Percentiles rank a stretch among this genome's conserved stretches.
These are phyloP conservation scores for Diaporthe vexans DNA, from an alignment of 2,329 filamentous ascomycete genomes.

Conservation along the genomic window DNA sequence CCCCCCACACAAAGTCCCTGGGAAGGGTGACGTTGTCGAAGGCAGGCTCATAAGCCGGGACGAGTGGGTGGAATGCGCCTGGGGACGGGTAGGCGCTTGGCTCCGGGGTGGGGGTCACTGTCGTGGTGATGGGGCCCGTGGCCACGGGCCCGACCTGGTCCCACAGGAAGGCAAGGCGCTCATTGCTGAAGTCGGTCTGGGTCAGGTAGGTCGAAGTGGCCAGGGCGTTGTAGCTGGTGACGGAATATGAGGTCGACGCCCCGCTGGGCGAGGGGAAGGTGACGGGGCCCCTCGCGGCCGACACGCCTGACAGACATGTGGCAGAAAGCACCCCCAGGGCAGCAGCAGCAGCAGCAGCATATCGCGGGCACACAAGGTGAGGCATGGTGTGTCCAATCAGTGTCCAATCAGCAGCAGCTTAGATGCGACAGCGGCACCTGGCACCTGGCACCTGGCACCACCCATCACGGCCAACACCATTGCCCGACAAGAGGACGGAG, in stretches of 20 bases:
- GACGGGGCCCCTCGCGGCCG: not conserved
- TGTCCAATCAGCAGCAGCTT: no score
- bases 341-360: constrained; percentile 6
- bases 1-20: constrained; percentile 31
- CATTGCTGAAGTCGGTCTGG: constrained; percentile 34
- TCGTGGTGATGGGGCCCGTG: constrained; percentile 29
- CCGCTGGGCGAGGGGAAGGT: constrained; percentile 8
- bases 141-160: constrained; percentile 32
- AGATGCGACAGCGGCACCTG: no score
- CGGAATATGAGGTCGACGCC: constrained; percentile 1
- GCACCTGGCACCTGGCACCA: no score
- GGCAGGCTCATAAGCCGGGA: constrained; percentile 21
- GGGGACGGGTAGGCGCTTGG: constrained; percentile 11
- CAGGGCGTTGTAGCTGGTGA: constrained; percentile 1
- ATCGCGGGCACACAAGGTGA: not conserved
- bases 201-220: constrained; percentile 5
- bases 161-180: constrained; percentile 31
- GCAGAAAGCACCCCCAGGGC: not conserved
- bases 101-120: constrained; percentile 22
- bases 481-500: not conserved
- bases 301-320: not conserved
- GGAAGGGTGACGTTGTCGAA: constrained; percentile 23
- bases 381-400: not conserved
- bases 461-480: no score
- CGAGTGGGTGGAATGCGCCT: constrained; percentile 28